These are phyloP conservation scores for Gossypium australe DNA, from an alignment of 345 rosid genomes.

Conservation along the genomic window DNA sequence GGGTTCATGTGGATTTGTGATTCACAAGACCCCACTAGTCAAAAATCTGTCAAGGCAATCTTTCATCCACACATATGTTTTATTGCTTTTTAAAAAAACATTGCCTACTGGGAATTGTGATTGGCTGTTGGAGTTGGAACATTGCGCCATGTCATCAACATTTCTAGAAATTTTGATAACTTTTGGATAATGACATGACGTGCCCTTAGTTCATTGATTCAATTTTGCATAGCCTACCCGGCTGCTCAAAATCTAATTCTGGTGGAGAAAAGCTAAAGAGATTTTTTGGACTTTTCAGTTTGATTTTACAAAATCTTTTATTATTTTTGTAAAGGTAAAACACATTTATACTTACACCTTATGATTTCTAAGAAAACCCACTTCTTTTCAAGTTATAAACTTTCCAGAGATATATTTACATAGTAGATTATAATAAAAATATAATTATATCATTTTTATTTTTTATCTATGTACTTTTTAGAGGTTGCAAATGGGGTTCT, in stretches of 20 bases:
- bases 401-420: too few relatives aligned
- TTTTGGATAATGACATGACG: slow-evolving; percentile 29
- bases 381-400: too few relatives aligned
- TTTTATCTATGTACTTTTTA: too few relatives aligned
- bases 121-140: slow-evolving; percentile 17
- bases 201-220: slow-evolving; percentile 11
- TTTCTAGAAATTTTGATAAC: slow-evolving; percentile 6
- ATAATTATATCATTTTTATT: too few relatives aligned
- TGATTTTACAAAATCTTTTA: too few relatives aligned
- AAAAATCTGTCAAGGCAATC: slow-evolving; percentile 18
- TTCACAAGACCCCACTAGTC: slow-evolving; percentile 16
- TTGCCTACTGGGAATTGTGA: slow-evolving; percentile 7
- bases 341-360: too few relatives aligned
- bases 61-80: slow-evolving; percentile 32
- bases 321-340: too few relatives aligned
- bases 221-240: neutral
- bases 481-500: too few relatives aligned
- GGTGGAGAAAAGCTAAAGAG: neutral
- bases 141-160: slow-evolving; percentile 19
- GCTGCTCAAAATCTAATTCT: neutral
- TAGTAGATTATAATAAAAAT: too few relatives aligned
- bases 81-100: neutral
- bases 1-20: slow-evolving; percentile 18
- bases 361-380: too few relatives aligned
- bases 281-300: neutral